A percentile compares a stretch with the other conserved stretches of the same genome.
phyloP scores from a whole-genome alignment of 2,329 filamentous ascomycete genomes.

The Colletotrichum eremochloae region DNA sequence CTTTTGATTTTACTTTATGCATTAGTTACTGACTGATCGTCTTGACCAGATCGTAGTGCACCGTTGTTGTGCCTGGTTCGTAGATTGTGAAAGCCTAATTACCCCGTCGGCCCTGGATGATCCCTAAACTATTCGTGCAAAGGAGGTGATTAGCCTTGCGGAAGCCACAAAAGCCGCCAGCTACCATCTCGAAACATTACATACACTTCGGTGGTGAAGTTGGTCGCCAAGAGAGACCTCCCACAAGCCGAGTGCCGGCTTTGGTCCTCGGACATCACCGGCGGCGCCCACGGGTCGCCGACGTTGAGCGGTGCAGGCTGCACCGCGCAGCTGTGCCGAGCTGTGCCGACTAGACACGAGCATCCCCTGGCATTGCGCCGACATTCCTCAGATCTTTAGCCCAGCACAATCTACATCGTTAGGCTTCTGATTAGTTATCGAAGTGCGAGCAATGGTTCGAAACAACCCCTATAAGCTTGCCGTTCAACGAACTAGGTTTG shows the following conservation, averaged over 20 bases:
- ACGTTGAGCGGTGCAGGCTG: not conserved
- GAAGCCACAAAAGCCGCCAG: not conserved
- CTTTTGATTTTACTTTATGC: slow-evolving; percentile 42
- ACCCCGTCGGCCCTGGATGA: no score
- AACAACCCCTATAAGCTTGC: not conserved
- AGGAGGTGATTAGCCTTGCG: not conserved
- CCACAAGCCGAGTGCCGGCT: slow-evolving; percentile 39
- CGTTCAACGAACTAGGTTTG: not conserved
- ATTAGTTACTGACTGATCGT: slow-evolving; percentile 31
- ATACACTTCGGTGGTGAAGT: not conserved
- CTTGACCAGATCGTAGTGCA: slow-evolving; percentile 22
- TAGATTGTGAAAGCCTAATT: not conserved
- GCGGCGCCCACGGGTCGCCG: slow-evolving; percentile 24
- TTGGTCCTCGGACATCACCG: slow-evolving; percentile 28
- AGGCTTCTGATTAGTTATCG: slow-evolving; percentile 9
- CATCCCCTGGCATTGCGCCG: slow-evolving; percentile 31
- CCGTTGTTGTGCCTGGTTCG: slow-evolving; percentile 26
- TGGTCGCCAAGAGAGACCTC: slow-evolving; percentile 24
- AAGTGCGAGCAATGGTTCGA: not conserved
- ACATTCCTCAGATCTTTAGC: slow-evolving; percentile 32
- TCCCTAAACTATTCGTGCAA: not conserved
- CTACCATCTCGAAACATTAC: not conserved
- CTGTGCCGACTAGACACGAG: slow-evolving; percentile 32
- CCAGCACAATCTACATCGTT: slow-evolving; percentile 2
- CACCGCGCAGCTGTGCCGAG: no score